Evolutionary conservation across 2,329 filamentous ascomycete genomes (phyloP).

Genomic region (Colletotrichum simmondsii): DNA sequence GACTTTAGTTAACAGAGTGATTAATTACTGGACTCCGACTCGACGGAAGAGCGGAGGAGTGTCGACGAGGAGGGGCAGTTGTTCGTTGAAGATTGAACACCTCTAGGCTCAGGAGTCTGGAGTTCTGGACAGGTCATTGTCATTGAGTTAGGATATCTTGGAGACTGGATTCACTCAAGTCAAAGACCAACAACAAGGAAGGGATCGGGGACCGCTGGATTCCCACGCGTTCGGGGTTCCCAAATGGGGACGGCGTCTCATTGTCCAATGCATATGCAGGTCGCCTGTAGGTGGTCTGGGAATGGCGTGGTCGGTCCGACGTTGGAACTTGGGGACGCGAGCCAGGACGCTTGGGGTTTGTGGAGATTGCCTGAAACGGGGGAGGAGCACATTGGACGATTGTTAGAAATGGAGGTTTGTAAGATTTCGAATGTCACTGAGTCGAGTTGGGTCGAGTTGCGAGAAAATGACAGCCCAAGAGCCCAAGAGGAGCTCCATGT

Average conservation of each 20-base stretch:
- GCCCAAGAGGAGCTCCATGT: background rate
- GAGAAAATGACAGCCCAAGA: background rate
- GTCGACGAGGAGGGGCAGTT: background rate
- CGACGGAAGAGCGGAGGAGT: constrained; percentile 4
- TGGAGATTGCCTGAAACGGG: constrained; percentile 17
- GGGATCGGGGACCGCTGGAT: background rate
- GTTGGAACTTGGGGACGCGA: background rate
- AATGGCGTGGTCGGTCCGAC: constrained; percentile 10
- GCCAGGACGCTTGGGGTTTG: constrained; percentile 1
- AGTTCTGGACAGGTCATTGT: background rate
- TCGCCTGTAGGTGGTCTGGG: background rate
- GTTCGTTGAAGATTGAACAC: background rate
- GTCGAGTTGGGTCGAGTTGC: background rate
- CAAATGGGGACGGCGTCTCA: background rate
- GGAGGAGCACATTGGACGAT: background rate
- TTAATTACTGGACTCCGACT: background rate
- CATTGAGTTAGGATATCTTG: background rate
- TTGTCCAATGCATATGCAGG: background rate
- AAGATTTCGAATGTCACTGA: constrained; percentile 4
- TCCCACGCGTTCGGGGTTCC: background rate
- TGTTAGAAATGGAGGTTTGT: background rate
- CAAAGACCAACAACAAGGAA: background rate
- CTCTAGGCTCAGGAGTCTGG: too few relatives aligned
- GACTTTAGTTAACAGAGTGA: background rate
- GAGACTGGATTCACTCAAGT: background rate